Conservation (phyloP, 805 yeast genomes). For the Nakazawaea ernobii region DNA sequence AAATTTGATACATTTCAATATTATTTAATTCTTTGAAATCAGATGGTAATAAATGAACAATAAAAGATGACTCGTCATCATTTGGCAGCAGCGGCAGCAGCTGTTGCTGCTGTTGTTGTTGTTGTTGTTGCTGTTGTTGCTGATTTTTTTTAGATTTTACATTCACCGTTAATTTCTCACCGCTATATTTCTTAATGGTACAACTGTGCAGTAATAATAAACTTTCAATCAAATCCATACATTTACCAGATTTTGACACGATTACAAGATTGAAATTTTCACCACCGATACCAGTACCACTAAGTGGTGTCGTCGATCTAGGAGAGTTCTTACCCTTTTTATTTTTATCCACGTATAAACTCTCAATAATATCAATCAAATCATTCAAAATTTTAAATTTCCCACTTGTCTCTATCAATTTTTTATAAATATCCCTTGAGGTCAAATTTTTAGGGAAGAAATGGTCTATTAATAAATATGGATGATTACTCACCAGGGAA, state of each 20-base stretch:
- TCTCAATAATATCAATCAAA: conserved; percentile 49
- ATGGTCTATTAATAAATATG: conserved; percentile 78
- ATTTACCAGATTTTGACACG: conserved; percentile 61
- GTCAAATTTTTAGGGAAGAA: conserved; percentile 76
- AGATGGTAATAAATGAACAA: conserved; percentile 40
- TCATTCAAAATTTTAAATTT: conserved; percentile 71
- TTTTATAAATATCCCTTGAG: conserved; percentile 63
- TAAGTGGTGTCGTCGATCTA: conserved; percentile 12
- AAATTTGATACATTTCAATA: conserved; percentile 1
- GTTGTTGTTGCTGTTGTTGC: conserved; percentile 17
- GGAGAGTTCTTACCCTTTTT: conserved; percentile 15
- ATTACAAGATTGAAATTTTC: conserved; percentile 52
- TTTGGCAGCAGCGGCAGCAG: too few relatives aligned
- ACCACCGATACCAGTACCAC: background rate
- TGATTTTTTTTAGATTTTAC: conserved; percentile 22
- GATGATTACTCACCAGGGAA: conserved; percentile 81
- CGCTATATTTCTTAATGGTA: conserved; percentile 53
- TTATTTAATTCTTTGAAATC: conserved; percentile 19
- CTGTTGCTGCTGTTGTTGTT: conserved; percentile 18
- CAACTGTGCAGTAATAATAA: conserved; percentile 57
- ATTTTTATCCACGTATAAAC: conserved; percentile 27
- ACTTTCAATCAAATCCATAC: conserved; percentile 71
- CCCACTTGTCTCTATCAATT: conserved; percentile 75
- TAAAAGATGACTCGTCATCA: conserved; percentile 13
- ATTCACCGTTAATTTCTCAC: conserved; percentile 37